phyloP scores from a whole-genome alignment of 169 alveolate species.

The Eimeria acervulina region DNA sequence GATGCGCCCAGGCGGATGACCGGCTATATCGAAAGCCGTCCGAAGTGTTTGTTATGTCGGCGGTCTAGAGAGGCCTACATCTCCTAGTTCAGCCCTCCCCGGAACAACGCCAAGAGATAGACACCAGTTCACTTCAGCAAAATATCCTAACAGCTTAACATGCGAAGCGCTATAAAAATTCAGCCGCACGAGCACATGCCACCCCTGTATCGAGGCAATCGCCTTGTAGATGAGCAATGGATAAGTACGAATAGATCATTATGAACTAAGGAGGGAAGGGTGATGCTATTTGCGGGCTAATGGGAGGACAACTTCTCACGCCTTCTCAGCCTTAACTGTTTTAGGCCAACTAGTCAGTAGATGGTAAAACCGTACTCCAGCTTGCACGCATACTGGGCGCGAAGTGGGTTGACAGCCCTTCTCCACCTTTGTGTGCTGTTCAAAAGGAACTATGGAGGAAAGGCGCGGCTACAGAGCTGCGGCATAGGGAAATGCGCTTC shows the following conservation, averaged over 20 bases:
- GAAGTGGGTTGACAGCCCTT: neutral
- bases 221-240: too few relatives aligned
- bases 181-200: too few relatives aligned
- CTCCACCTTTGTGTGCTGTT: neutral
- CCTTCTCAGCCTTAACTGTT: too few relatives aligned
- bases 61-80: neutral
- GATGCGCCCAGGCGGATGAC: neutral
- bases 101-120: neutral
- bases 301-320: too few relatives aligned
- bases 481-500: neutral
- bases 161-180: too few relatives aligned
- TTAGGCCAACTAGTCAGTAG: too few relatives aligned
- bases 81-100: neutral
- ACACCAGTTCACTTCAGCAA: neutral
- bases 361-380: too few relatives aligned
- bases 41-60: neutral
- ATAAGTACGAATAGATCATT: too few relatives aligned
- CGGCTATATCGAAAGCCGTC: neutral
- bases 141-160: too few relatives aligned
- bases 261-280: too few relatives aligned
- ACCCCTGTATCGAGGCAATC: too few relatives aligned
- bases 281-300: too few relatives aligned
- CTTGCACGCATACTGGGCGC: neutral
- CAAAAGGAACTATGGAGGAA: neutral
- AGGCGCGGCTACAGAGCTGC: neutral